Evolutionary conservation across 768 basidiomycete genomes (phyloP).

Genomic region (Auricularia sp.): DNA sequence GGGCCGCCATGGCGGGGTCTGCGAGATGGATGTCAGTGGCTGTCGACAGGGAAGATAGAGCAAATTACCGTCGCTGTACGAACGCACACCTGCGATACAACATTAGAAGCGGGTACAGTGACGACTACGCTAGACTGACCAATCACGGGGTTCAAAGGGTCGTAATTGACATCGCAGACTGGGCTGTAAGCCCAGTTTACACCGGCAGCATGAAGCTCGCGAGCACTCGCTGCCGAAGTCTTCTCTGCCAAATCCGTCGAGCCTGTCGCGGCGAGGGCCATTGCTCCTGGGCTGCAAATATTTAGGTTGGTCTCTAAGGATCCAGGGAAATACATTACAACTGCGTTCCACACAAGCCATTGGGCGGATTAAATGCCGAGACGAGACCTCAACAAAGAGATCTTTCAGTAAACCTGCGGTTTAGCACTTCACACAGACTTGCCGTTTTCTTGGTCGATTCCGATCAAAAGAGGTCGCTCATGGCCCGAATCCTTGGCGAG

Average conservation of each 20-base stretch:
- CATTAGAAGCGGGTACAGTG: background rate
- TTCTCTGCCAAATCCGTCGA: slow-evolving; percentile 35
- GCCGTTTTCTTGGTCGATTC: slow-evolving; percentile 71
- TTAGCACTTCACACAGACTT: background rate
- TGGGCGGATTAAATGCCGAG: slow-evolving; percentile 50
- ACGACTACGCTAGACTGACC: slow-evolving; percentile 27
- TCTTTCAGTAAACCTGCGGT: background rate
- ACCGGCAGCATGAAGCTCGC: slow-evolving; percentile 48
- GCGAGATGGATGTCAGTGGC: background rate
- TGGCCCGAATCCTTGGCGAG: slow-evolving; percentile 52
- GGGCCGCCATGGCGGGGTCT: slow-evolving; percentile 47
- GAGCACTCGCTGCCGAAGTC: slow-evolving; percentile 40
- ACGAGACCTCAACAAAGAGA: slow-evolving; percentile 38
- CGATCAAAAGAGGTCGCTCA: slow-evolving; percentile 45
- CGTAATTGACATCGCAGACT: slow-evolving; percentile 64
- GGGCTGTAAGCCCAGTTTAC: slow-evolving; percentile 66
- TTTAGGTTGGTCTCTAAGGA: background rate
- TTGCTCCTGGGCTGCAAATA: slow-evolving; percentile 51
- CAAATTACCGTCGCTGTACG: slow-evolving; percentile 51
- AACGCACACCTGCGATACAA: slow-evolving; percentile 43
- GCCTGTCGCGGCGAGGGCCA: slow-evolving; percentile 53
- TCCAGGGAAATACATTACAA: slow-evolving; percentile 34
- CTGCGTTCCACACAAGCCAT: slow-evolving; percentile 39
- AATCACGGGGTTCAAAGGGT: slow-evolving; percentile 60
- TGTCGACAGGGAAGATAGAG: background rate